A percentile compares a stretch with the other conserved stretches of the same genome.
phyloP scores from a whole-genome alignment of 2,329 filamentous ascomycete species.

The Scedosporium apiospermum region DNA sequence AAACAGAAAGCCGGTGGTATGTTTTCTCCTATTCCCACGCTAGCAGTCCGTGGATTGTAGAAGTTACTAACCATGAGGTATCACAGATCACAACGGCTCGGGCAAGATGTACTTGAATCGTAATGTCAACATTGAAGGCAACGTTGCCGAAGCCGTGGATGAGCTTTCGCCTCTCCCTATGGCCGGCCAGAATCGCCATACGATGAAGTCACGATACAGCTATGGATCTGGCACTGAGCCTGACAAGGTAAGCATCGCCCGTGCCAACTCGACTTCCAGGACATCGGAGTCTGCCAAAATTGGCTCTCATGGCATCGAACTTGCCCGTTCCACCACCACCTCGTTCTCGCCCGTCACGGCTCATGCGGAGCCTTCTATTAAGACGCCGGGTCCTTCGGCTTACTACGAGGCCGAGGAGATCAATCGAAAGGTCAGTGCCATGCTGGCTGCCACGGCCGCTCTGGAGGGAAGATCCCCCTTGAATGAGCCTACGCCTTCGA shows the following conservation, averaged over 20 bases:
- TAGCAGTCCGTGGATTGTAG: too few relatives aligned
- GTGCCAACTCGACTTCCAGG: neutral
- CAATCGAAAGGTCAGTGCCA: constrained; percentile 22
- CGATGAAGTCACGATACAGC: neutral
- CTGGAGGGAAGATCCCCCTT: constrained; percentile 19
- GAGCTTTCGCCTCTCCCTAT: neutral
- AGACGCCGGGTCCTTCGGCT: neutral
- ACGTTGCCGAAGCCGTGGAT: neutral
- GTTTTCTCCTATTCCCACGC: too few relatives aligned
- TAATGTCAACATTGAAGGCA: too few relatives aligned
- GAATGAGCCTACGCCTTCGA: constrained; percentile 11
- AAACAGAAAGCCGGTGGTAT: too few relatives aligned
- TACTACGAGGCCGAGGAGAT: constrained; percentile 16
- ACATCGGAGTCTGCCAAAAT: neutral
- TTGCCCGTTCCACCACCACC: neutral
- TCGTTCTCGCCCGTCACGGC: neutral
- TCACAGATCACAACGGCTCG: too few relatives aligned
- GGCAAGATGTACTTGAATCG: too few relatives aligned
- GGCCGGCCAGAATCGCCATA: neutral
- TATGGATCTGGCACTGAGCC: neutral
- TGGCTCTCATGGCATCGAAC: neutral
- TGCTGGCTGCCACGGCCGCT: constrained; percentile 25
- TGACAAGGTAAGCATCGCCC: neutral
- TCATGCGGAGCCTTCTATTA: neutral
- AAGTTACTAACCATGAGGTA: too few relatives aligned